phyloP scores from a whole-genome alignment of 352 stramenopile genomes.

The Phytophthora pinifolia region DNA sequence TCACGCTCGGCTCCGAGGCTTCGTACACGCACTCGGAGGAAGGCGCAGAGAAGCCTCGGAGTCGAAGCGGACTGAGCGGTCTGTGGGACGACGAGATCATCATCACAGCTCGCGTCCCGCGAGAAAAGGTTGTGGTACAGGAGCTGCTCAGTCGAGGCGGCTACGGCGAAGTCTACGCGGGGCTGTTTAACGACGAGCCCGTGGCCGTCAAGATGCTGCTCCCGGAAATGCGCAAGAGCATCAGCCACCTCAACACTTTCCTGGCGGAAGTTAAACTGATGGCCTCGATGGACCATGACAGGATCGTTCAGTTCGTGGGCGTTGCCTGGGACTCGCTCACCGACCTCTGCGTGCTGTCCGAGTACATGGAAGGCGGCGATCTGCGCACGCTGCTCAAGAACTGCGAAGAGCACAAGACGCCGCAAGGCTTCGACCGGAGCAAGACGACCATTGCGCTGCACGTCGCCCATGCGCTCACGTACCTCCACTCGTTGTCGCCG shows the following conservation, averaged over 20 bases:
- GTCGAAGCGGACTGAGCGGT: slow-evolving; percentile 11
- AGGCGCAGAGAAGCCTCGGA: slow-evolving; percentile 15
- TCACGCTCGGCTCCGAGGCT: slow-evolving; percentile 28
- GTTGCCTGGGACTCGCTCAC: slow-evolving; percentile 50
- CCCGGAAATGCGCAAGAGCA: slow-evolving; percentile 16
- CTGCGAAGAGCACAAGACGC: slow-evolving; percentile 20
- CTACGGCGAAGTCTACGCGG: slow-evolving; percentile 36
- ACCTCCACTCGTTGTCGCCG: slow-evolving; percentile 37
- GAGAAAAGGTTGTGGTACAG: slow-evolving; percentile 33
- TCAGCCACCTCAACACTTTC: slow-evolving; percentile 24
- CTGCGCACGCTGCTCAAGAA: slow-evolving; percentile 14
- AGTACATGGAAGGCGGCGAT: slow-evolving; percentile 44
- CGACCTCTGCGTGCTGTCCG: slow-evolving; percentile 31
- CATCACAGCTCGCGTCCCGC: slow-evolving; percentile 29
- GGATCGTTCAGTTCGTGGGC: slow-evolving; percentile 31
- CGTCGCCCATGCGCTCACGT: slow-evolving; percentile 35
- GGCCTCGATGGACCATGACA: slow-evolving; percentile 17
- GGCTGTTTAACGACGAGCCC: slow-evolving; percentile 25
- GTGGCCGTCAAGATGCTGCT: slow-evolving; percentile 38
- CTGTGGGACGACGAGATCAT: slow-evolving; percentile 46
- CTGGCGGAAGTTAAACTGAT: slow-evolving; percentile 31
- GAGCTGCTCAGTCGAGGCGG: slow-evolving; percentile 35
- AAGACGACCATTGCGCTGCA: slow-evolving; percentile 29
- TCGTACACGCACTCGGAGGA: slow-evolving; percentile 31
- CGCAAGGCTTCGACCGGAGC: slow-evolving; percentile 4